phyloP scores from a whole-genome alignment of 2,329 filamentous ascomycete species.

The Fusarium sp. region DNA sequence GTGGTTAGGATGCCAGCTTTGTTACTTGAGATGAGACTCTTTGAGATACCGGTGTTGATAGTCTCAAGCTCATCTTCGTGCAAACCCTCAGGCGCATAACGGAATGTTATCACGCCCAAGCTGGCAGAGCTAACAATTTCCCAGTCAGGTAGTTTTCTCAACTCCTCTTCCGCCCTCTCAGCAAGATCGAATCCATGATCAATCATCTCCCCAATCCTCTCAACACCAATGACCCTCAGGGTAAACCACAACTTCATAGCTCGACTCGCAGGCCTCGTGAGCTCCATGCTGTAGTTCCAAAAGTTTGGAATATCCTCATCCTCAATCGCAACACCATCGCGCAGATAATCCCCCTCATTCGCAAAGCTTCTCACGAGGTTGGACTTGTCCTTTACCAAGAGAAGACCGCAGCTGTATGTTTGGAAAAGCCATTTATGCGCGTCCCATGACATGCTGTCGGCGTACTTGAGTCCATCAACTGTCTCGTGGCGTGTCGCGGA shows the following conservation, averaged over 20 bases:
- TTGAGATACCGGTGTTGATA: conserved; percentile 2
- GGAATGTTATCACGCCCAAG: conserved; percentile 39
- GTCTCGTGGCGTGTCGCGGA: conserved; percentile 24
- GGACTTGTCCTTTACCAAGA: conserved; percentile 36
- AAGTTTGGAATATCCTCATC: conserved; percentile 44
- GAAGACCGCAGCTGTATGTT: conserved; percentile 41
- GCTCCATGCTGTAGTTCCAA: conserved; percentile 45
- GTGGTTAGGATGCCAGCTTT: conserved; percentile 8
- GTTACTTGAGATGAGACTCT: conserved; percentile 17
- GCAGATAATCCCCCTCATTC: conserved; percentile 42
- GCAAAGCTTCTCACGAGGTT: conserved; percentile 39
- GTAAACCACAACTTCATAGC: conserved; percentile 48
- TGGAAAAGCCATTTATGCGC: conserved; percentile 48
- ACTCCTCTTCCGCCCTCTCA: conserved; percentile 34
- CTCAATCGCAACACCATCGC: conserved; percentile 39
- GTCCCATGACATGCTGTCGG: conserved; percentile 45
- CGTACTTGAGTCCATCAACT: conserved; percentile 24
- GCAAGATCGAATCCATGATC: conserved; percentile 42
- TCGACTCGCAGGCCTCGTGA: conserved; percentile 34
- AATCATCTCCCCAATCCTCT: conserved; percentile 39
- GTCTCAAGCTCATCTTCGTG: not conserved
- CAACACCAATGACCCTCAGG: conserved; percentile 35
- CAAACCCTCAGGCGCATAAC: conserved; percentile 11
- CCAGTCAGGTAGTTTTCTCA: conserved; percentile 34
- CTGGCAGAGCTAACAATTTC: conserved; percentile 41